Percentiles rank a stretch among this genome's conserved stretches.
Conservation (phyloP, 78 protist genomes). For the Planoprotostelium fungivorum region DNA sequence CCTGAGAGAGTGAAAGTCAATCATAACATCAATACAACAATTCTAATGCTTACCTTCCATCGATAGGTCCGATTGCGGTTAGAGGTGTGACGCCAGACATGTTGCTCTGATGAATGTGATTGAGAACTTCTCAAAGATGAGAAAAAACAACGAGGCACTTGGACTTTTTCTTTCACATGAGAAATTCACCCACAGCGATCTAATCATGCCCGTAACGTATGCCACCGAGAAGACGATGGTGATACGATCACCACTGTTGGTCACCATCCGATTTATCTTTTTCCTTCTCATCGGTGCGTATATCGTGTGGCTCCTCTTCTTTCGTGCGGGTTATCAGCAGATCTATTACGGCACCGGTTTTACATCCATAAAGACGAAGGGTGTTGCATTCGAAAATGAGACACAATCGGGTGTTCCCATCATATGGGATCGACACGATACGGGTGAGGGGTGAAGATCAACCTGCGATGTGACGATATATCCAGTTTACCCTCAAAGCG, state of each 20-base stretch:
- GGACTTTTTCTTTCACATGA: too few relatives aligned
- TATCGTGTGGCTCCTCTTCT: not conserved
- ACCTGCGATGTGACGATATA: too few relatives aligned
- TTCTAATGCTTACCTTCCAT: constrained; percentile 31
- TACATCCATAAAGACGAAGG: not conserved
- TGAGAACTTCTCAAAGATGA: too few relatives aligned
- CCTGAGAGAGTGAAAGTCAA: not conserved
- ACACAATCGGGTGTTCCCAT: not conserved
- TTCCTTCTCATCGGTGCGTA: not conserved
- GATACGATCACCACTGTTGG: not conserved
- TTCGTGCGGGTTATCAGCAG: not conserved
- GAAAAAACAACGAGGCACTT: too few relatives aligned
- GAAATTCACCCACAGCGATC: too few relatives aligned
- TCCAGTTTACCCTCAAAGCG: not conserved
- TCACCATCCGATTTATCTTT: not conserved
- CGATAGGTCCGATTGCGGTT: constrained; percentile 63
- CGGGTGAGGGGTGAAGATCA: not conserved
- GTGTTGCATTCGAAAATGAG: not conserved
- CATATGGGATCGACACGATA: not conserved
- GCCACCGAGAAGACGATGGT: not conserved
- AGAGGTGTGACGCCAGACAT: not conserved
- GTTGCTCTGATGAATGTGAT: too few relatives aligned
- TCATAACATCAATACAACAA: not conserved
- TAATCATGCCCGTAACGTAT: not conserved
- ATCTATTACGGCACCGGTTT: not conserved